These are phyloP conservation scores for Myxozyma monticola DNA, from an alignment of 805 yeast species.

Conservation along the genomic window DNA sequence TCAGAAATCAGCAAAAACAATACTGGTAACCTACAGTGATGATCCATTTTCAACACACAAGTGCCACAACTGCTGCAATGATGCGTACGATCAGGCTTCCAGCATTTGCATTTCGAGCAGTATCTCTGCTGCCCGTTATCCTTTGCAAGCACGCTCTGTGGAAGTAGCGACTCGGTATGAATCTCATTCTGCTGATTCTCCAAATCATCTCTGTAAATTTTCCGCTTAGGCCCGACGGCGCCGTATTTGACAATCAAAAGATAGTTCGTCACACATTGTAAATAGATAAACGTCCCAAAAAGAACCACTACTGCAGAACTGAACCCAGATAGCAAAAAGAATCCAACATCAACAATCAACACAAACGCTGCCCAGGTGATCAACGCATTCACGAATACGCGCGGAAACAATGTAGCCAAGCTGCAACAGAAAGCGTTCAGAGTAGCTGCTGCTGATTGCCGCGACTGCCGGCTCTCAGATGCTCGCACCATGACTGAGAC, in stretches of 20 bases:
- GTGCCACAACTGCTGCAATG: conserved; percentile 44
- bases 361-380: conserved; percentile 39
- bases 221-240: conserved; percentile 39
- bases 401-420: conserved; percentile 35
- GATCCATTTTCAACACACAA: conserved; percentile 57
- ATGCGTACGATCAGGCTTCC: conserved; percentile 49
- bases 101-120: conserved; percentile 44
- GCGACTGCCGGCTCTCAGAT: too few species aligned
- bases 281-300: conserved; percentile 32
- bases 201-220: neutral
- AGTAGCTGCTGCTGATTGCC: conserved; percentile 8
- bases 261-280: conserved; percentile 34
- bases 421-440: conserved; percentile 20
- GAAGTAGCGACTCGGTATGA: conserved; percentile 33
- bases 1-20: neutral
- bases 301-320: conserved; percentile 15
- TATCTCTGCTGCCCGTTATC: conserved; percentile 44
- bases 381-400: conserved; percentile 35
- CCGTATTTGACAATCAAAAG: conserved; percentile 35
- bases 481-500: too few species aligned
- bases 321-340: conserved; percentile 14
- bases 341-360: conserved; percentile 32
- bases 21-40: conserved; percentile 46
- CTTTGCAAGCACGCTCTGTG: conserved; percentile 43
- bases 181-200: conserved; percentile 23